Conservation (phyloP, 257 asterid genomes). For the Marsdenia floribunda region DNA sequence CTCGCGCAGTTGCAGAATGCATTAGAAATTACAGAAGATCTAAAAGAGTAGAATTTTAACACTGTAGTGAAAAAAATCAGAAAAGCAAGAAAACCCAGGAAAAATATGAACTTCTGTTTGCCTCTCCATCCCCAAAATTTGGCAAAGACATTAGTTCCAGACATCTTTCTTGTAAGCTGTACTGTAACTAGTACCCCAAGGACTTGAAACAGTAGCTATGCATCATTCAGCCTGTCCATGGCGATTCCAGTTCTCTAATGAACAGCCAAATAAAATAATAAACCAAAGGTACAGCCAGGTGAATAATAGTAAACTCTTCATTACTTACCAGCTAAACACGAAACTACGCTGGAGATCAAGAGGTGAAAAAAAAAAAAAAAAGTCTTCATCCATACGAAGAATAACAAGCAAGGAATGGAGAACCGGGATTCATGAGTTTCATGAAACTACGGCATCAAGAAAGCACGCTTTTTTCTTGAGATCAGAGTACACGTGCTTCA, state of each 20-base stretch:
- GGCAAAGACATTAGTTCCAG: slow-evolving; percentile 18
- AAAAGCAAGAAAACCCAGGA: slow-evolving; percentile 21
- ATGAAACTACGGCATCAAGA: no score
- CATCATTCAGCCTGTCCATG: not conserved
- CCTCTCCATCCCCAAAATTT: slow-evolving; percentile 32
- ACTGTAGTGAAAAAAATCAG: slow-evolving; percentile 32
- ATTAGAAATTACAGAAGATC: slow-evolving; percentile 28
- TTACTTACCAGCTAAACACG: not conserved
- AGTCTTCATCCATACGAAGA: no score
- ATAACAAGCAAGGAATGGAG: not conserved
- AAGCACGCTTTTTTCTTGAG: slow-evolving; percentile 2
- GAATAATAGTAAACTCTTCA: not conserved
- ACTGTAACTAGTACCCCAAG: not conserved
- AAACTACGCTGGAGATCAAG: not conserved
- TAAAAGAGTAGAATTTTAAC: slow-evolving; percentile 36
- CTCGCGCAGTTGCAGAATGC: slow-evolving; percentile 20
- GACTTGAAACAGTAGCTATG: not conserved
- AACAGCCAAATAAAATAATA: not conserved
- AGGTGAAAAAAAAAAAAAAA: no score
- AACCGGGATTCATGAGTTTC: no score
- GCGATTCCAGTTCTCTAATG: not conserved
- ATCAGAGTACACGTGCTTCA: slow-evolving; percentile 13
- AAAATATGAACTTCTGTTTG: slow-evolving; percentile 27
- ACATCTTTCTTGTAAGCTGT: slow-evolving; percentile 16
- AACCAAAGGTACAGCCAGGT: not conserved